Evolutionary conservation across 768 basidiomycete genomes (phyloP).

Genomic region (Phaeotremella fagi): DNA sequence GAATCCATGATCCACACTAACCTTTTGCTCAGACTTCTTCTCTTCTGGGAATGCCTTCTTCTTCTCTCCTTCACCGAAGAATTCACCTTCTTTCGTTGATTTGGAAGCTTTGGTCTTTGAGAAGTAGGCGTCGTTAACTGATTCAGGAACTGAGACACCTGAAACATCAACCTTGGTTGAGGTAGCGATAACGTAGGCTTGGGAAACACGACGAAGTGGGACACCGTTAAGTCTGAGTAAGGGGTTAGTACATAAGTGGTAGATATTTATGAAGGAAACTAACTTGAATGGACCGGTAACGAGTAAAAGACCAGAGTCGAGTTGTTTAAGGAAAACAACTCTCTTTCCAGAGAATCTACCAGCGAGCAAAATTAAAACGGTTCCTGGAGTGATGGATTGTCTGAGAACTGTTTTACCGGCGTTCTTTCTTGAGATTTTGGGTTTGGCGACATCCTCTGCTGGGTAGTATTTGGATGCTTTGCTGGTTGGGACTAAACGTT

Average conservation of each 20-base stretch:
- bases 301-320: slow-evolving; percentile 77
- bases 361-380: slow-evolving; percentile 91
- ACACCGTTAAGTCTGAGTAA: slow-evolving; percentile 73
- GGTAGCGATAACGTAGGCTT: slow-evolving; percentile 98
- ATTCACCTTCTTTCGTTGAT: slow-evolving; percentile 87
- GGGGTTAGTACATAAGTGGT: background rate
- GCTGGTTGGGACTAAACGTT: slow-evolving; percentile 81
- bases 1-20: slow-evolving; percentile 48
- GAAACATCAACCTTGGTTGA: slow-evolving; percentile 85
- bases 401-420: slow-evolving; percentile 66
- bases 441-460: slow-evolving; percentile 84
- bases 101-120: slow-evolving; percentile 69
- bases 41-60: slow-evolving; percentile 81
- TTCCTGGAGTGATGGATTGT: slow-evolving; percentile 82
- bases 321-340: slow-evolving; percentile 95
- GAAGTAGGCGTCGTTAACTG: slow-evolving; percentile 93
- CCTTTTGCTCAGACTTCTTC: slow-evolving; percentile 88
- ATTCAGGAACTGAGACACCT: slow-evolving; percentile 62
- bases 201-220: slow-evolving; percentile 93
- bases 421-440: slow-evolving; percentile 87
- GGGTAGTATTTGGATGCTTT: slow-evolving; percentile 54
- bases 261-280: slow-evolving; percentile 3
- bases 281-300: slow-evolving; percentile 93
- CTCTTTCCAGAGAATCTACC: slow-evolving; percentile 98
- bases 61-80: slow-evolving; percentile 88